Evolutionary conservation across 2,329 filamentous ascomycete genomes (phyloP).

Genomic region (Fusarium keratoplasticum): DNA sequence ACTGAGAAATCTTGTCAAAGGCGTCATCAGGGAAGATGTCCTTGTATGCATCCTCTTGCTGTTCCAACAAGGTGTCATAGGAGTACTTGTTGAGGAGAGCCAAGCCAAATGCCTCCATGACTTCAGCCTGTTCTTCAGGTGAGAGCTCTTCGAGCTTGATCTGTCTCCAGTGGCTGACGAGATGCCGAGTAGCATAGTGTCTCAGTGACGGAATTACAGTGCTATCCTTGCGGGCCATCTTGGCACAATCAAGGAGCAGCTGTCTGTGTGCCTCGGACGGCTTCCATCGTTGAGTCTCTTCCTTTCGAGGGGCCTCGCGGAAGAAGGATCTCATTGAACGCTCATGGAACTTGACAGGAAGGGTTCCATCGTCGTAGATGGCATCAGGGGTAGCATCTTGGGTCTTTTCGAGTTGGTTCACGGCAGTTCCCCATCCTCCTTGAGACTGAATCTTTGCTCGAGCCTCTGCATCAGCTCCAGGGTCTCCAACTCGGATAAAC

Average conservation of each 20-base stretch:
- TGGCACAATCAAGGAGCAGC: constrained; percentile 38
- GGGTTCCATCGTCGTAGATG: constrained; percentile 40
- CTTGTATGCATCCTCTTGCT: constrained; percentile 11
- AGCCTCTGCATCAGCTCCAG: constrained; percentile 38
- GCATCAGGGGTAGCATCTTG: constrained; percentile 24
- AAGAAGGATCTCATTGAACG: constrained; percentile 47
- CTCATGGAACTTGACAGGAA: constrained; percentile 45
- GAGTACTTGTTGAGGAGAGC: constrained; percentile 30
- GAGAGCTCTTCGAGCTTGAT: constrained; percentile 36
- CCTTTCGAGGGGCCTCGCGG: constrained; percentile 11
- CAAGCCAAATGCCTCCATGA: constrained; percentile 36
- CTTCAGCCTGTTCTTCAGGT: constrained; percentile 26
- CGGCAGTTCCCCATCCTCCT: constrained; percentile 14
- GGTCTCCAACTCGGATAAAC: constrained; percentile 44
- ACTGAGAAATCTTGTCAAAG: constrained; percentile 23
- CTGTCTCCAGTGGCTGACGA: constrained; percentile 34
- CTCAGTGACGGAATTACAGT: constrained; percentile 3
- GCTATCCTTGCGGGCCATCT: constrained; percentile 18
- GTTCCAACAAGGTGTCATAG: constrained; percentile 32
- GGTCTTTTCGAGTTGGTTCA: constrained; percentile 37
- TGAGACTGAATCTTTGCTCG: constrained; percentile 16
- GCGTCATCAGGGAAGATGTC: constrained; percentile 7
- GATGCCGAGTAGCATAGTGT: constrained; percentile 24
- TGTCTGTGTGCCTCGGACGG: constrained; percentile 43
- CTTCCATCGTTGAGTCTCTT: constrained; percentile 21